These are phyloP conservation scores for Ceratocystis eucalypticola DNA, from an alignment of 2,329 filamentous ascomycete species.

Conservation along the genomic window DNA sequence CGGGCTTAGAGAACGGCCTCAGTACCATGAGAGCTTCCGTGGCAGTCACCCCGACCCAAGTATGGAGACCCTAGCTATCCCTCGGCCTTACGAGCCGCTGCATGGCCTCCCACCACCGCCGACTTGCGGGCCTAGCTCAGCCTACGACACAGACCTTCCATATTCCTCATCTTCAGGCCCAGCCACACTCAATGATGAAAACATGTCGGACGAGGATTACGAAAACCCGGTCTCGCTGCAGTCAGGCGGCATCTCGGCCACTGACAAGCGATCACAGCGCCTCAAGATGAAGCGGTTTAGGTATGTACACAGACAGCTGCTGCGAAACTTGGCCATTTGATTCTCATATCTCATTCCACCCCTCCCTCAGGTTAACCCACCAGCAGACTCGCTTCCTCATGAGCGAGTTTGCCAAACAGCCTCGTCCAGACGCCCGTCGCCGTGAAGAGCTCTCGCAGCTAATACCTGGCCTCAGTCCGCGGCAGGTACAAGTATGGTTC, in stretches of 20 bases:
- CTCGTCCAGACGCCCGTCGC: constrained; percentile 84
- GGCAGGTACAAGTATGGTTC: constrained; percentile 97
- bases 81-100: not conserved
- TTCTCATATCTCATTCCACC: not conserved
- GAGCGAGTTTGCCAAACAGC: constrained; percentile 92
- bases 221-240: constrained; percentile 30
- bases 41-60: not conserved
- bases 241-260: constrained; percentile 29
- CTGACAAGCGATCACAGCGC: constrained; percentile 43
- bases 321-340: not conserved
- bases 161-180: not conserved
- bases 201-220: constrained; percentile 30
- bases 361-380: constrained; percentile 59
- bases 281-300: constrained; percentile 70
- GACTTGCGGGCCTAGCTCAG: not conserved
- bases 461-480: constrained; percentile 79
- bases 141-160: not conserved
- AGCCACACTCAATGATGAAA: constrained; percentile 41
- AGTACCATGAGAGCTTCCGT: not conserved
- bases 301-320: constrained; percentile 31
- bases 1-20: not conserved
- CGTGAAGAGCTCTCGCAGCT: constrained; percentile 75
- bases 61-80: not conserved
- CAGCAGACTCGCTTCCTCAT: constrained; percentile 95
- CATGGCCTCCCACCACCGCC: not conserved